Evolutionary conservation across 2,329 filamentous ascomycete genomes (phyloP), one percentile per base, ranked within the genome.

Genomic region (Capronia americana): DNA sequence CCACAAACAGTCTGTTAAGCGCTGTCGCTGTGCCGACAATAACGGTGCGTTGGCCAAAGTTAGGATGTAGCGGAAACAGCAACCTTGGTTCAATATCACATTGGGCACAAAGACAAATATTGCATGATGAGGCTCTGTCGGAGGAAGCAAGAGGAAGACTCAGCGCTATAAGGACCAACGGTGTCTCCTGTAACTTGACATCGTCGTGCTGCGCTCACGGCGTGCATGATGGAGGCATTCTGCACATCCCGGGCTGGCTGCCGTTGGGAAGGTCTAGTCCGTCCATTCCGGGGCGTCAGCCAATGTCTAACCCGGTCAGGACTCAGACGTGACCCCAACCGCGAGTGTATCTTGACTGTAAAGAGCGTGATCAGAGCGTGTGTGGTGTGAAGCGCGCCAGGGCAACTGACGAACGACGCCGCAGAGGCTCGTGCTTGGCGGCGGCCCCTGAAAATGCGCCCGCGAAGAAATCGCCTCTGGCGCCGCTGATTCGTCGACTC

Each of bases 361-460:
- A 55, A 34, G 26, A 55, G 60, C 60, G 68, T 68, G 63, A 66
- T 56, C 56, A 58, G 56, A 28, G 24, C 26, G 12, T 68, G 51
- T 63, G 48, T 70, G 68, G 65, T 70, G 68, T 70, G 68, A 70
- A 70, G 63, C 53, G 68, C 65, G 65, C 56, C 44, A 61, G 57
- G 34, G 57, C 50, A 51, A 70, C 59, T 66, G 68, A 70, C 68
- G 65, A 70, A 68, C 50, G 65, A 50, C 60, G 62, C 57, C 56
- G 60, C 55, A 70, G 68, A 64, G 61, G 51, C 34, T 17, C 59
- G 51, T 56, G 50, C 62, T 67, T 63, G 61, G 67, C 64, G 24
- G 34, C 48, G 64, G 55, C 67, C 63, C 63, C 63, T 66, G 63
- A 69, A 66, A 53, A 46, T 57, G 53, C 57, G 57, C 24, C 17